Conservation (phyloP, 495 filamentous ascomycete genomes). For the Penicillium pulvis region DNA sequence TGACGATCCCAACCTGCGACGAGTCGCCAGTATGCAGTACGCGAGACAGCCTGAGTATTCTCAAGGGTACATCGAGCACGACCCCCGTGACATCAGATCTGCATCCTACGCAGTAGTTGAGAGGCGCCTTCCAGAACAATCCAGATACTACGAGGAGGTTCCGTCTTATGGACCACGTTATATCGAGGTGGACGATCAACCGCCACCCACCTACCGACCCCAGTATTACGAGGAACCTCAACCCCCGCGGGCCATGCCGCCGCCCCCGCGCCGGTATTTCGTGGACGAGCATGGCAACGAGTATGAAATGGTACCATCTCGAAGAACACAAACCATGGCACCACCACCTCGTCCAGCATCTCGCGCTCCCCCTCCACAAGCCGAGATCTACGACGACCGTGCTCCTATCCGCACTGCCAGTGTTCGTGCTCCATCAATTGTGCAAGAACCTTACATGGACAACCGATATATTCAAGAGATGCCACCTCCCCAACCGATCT, state of each 20-base stretch:
- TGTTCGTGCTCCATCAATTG: conserved; percentile 43
- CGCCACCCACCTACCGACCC: conserved; percentile 56
- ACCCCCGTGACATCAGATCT: conserved; percentile 54
- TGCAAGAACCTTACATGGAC: conserved; percentile 45
- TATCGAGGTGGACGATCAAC: conserved; percentile 56
- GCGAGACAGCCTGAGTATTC: conserved; percentile 52
- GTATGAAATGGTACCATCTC: conserved; percentile 60
- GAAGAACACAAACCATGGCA: conserved; percentile 50
- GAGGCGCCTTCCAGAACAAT: conserved; percentile 45
- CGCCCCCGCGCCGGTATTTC: conserved; percentile 63
- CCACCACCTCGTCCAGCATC: conserved; percentile 44
- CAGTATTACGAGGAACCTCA: conserved; percentile 43
- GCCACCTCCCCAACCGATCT: conserved; percentile 42
- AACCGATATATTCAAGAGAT: conserved; percentile 51
- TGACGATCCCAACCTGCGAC: conserved; percentile 59
- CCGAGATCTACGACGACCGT: conserved; percentile 43
- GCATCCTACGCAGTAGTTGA: conserved; percentile 64
- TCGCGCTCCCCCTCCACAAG: conserved; percentile 32
- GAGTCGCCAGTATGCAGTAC: conserved; percentile 61
- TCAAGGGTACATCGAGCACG: conserved; percentile 44
- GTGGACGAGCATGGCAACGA: conserved; percentile 72
- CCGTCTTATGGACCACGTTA: conserved; percentile 46
- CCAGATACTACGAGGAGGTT: conserved; percentile 61
- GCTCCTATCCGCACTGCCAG: conserved; percentile 36
- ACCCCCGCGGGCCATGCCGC: conserved; percentile 54